These are phyloP conservation scores for Fomes fomentarius DNA, from an alignment of 1,284 basidiomycete genomes.

Conservation along the genomic window DNA sequence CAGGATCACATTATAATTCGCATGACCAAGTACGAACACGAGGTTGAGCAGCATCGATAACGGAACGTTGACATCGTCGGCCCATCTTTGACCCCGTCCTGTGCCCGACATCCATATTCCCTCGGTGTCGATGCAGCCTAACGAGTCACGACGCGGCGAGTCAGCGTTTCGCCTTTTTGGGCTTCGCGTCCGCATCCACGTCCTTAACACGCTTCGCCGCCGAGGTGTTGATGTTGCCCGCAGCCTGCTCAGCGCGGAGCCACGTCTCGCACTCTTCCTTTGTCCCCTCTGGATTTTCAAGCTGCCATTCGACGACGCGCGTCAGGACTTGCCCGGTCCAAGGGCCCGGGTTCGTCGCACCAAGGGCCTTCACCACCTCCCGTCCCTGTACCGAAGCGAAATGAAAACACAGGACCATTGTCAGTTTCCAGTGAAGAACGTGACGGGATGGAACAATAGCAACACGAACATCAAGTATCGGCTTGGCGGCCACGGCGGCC, in stretches of 20 bases:
- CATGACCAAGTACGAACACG: neutral
- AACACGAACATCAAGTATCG: slow-evolving; percentile 74
- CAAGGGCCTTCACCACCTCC: slow-evolving; percentile 61
- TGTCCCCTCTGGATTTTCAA: slow-evolving; percentile 69
- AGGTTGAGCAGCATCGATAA: neutral
- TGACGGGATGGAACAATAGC: neutral
- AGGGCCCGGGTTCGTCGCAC: slow-evolving; percentile 60
- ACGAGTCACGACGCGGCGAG: neutral
- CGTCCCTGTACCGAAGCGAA: slow-evolving; percentile 58
- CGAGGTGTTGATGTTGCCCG: slow-evolving; percentile 44
- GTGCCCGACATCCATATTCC: neutral
- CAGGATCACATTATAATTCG: slow-evolving; percentile 10
- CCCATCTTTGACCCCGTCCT: neutral
- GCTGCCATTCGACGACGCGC: slow-evolving; percentile 80
- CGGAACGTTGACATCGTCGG: neutral
- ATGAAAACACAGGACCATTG: neutral
- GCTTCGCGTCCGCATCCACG: slow-evolving; percentile 34
- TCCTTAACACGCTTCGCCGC: slow-evolving; percentile 27
- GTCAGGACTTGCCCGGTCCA: slow-evolving; percentile 71
- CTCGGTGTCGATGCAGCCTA: neutral
- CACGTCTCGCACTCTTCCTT: slow-evolving; percentile 72
- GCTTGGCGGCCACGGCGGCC: slow-evolving; percentile 64
- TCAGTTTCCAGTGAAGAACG: neutral
- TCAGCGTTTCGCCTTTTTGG: slow-evolving; percentile 47
- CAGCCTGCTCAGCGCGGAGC: slow-evolving; percentile 58